phyloP scores from a whole-genome alignment of 169 alveolate species.

The Plasmodium malariae region DNA sequence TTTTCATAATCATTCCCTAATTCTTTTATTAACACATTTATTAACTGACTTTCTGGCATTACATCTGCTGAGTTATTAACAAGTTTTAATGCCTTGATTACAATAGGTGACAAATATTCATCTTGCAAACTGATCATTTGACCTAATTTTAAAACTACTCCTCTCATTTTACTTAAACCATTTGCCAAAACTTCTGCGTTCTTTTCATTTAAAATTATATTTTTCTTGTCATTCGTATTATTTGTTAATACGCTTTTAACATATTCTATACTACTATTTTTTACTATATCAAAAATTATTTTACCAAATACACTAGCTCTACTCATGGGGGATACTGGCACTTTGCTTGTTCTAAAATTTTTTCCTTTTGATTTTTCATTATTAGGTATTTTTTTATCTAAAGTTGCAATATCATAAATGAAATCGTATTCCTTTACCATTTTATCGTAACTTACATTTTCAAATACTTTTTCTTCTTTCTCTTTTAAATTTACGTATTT shows the following conservation, averaged over 20 bases:
- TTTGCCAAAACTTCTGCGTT: constrained; percentile 85
- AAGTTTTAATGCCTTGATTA: constrained; percentile 89
- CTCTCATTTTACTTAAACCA: constrained; percentile 91
- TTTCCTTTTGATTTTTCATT: constrained; percentile 7
- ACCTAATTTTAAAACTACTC: constrained; percentile 90
- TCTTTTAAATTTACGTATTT: no score
- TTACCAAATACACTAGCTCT: constrained; percentile 71
- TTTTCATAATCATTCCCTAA: constrained; percentile 90
- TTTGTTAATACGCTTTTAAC: constrained; percentile 26
- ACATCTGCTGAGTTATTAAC: constrained; percentile 94
- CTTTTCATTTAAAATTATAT: constrained; percentile 55
- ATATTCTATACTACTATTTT: constrained; percentile 68
- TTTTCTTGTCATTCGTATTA: neutral
- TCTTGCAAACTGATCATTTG: constrained; percentile 90
- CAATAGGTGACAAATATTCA: constrained; percentile 90
- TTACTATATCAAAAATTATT: constrained; percentile 57
- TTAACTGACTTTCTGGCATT: constrained; percentile 92
- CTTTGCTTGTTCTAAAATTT: constrained; percentile 33
- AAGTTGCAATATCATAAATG: constrained; percentile 20
- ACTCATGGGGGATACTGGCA: constrained; percentile 69
- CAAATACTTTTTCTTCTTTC: neutral
- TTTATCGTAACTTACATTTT: neutral
- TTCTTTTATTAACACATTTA: constrained; percentile 87
- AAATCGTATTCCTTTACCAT: constrained; percentile 57
- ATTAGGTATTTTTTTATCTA: constrained; percentile 30